Evolutionary conservation across 2,329 filamentous ascomycete genomes (phyloP), one percentile per base, ranked within the genome.

Genomic region (Cladosporium sp.): DNA sequence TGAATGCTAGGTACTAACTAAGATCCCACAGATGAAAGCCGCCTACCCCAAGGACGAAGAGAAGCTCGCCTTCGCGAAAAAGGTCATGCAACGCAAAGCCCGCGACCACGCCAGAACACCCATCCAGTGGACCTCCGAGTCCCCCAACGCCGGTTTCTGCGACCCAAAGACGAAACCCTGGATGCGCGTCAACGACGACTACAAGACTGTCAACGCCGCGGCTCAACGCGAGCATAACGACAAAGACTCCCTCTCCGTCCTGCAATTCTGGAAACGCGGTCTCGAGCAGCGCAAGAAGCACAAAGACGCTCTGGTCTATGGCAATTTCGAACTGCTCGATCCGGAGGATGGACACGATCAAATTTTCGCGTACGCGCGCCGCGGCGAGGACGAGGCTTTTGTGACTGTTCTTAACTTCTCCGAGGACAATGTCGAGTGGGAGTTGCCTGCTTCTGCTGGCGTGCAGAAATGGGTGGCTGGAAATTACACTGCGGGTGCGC

Each of bases 71-170:
- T 74, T 78, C 38, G 81, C 79, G 0, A 78, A 80, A 65, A 70
- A 75, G 8, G 76, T 82, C 39, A 74, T 89, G 54, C 81, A 85
- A 62, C 76, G 80, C 60, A 80, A 88, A 30, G 85, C 81, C 5
- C 77, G 86, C 34, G 87, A 90, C 68, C 84, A 90, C 67, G 80
- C 85, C 8, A 78, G 87, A n/a, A 80, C 84, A 3, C 87, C 87
- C 0, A 84, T 90, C 75, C 85, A 87, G 63, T 90, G 87, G 87
- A 79, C 79, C 58, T 76, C 70, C 0, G 62, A 49, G n/a, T 73
- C 74, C 0, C 69, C 75, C 1, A 78, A 86, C 62, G 84, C 83
- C 0, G 87, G 87, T 1, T 89, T 89, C 74, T 85, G 84, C 6
- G 71, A 74, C 57, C 63, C 74, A 0, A 75, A 73, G 0, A 77